Evolutionary conservation across 768 basidiomycete species (phyloP).

Genomic region (Suillus brevipes): DNA sequence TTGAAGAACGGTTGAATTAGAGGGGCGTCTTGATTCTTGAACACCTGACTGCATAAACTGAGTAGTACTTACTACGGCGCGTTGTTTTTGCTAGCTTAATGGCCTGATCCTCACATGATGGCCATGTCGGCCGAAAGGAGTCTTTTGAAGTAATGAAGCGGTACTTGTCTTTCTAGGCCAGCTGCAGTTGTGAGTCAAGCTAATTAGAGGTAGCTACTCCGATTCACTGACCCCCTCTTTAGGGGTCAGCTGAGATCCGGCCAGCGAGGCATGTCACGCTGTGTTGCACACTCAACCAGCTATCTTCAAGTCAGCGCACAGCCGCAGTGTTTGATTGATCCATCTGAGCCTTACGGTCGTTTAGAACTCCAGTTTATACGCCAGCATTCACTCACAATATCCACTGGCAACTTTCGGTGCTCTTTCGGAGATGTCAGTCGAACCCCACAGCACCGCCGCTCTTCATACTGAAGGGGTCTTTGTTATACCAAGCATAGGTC

Average conservation of each 20-base stretch:
- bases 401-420: not conserved
- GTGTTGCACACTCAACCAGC: not conserved
- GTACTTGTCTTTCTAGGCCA: no score
- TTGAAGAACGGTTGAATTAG: no score
- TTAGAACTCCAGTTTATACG: not conserved
- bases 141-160: no score
- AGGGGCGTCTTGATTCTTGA: no score
- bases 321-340: not conserved
- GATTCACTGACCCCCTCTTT: not conserved
- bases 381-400: not conserved
- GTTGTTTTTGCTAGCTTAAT: no score
- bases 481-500: not conserved
- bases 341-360: not conserved
- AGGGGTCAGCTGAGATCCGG: not conserved
- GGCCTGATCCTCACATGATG: no score
- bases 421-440: constrained; percentile 1
- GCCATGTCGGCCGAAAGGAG: no score
- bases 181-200: no score
- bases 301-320: not conserved
- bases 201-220: not conserved
- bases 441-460: not conserved
- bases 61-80: no score
- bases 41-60: no score
- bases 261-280: not conserved
- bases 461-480: not conserved